phyloP scores from a whole-genome alignment of 768 basidiomycete species.

The Cystofilobasidium bisporidii region DNA sequence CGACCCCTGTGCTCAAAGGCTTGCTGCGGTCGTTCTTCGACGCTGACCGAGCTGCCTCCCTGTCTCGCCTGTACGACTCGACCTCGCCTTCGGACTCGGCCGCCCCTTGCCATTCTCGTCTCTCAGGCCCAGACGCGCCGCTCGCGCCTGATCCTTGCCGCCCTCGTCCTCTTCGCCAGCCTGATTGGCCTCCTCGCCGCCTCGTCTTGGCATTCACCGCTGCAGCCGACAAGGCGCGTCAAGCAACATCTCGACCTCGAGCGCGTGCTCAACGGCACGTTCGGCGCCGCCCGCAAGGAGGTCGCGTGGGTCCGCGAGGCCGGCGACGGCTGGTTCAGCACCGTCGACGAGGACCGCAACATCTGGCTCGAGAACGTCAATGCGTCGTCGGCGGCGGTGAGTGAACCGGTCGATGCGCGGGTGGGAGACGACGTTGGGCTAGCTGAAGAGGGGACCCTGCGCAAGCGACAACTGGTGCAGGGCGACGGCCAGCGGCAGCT shows the following conservation, averaged over 20 bases:
- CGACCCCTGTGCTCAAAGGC: background rate
- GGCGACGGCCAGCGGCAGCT: constrained; percentile 26
- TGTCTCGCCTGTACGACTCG: background rate
- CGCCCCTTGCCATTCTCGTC: background rate
- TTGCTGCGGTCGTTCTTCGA: background rate
- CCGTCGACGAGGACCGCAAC: constrained; percentile 48
- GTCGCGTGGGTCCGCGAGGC: constrained; percentile 94
- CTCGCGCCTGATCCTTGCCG: constrained; percentile 45
- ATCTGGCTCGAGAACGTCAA: constrained; percentile 73
- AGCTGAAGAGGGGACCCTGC: constrained; percentile 2
- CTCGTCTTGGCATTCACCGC: constrained; percentile 51
- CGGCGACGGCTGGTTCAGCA: constrained; percentile 84
- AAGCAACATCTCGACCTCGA: constrained; percentile 66
- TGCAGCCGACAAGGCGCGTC: constrained; percentile 28
- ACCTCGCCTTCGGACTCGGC: background rate
- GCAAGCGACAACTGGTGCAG: background rate
- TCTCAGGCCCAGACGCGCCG: constrained; percentile 4
- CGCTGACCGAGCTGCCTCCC: background rate
- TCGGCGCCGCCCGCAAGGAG: constrained; percentile 40
- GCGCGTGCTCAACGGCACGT: constrained; percentile 87
- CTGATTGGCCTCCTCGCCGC: constrained; percentile 72
- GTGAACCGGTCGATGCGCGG: background rate
- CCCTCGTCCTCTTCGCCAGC: constrained; percentile 54
- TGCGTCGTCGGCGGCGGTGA: background rate
- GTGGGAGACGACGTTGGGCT: background rate